phyloP scores from a whole-genome alignment of 352 stramenopile genomes.

The Blastocystis sp. region DNA sequence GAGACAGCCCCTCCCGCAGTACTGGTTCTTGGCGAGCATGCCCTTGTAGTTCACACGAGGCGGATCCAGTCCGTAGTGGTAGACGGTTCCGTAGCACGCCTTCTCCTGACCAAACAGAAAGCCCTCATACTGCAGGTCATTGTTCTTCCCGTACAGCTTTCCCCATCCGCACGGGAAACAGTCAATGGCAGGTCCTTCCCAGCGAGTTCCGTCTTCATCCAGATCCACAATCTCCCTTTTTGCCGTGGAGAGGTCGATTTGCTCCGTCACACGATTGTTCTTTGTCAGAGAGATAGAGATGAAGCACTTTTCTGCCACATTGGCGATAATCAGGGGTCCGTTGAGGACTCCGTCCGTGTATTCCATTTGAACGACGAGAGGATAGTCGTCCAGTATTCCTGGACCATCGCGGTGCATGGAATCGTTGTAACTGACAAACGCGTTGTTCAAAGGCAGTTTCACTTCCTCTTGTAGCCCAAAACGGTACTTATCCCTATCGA shows the following conservation, averaged over 20 bases:
- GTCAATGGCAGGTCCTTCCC: conserved; percentile 2
- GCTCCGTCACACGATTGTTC: neutral
- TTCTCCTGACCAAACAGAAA: conserved; percentile 6
- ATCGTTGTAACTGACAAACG: conserved; percentile 21
- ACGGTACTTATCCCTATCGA: neutral
- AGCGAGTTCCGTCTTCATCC: neutral
- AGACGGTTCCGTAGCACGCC: conserved; percentile 34
- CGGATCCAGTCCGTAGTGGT: neutral
- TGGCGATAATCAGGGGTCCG: conserved; percentile 46
- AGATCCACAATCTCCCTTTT: neutral
- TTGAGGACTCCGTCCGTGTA: conserved; percentile 12
- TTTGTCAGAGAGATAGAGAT: neutral
- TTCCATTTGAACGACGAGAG: conserved; percentile 8
- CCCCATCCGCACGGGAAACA: conserved; percentile 30
- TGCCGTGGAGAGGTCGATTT: neutral
- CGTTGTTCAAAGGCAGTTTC: neutral
- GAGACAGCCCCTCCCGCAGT: conserved; percentile 18
- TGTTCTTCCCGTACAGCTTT: conserved; percentile 7
- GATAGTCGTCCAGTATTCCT: conserved; percentile 5
- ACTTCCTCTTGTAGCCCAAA: neutral
- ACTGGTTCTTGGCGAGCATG: neutral
- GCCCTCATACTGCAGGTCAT: conserved; percentile 7
- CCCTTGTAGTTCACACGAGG: neutral
- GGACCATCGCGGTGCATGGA: neutral
- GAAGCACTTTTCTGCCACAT: neutral